Base-by-base conservation (phyloP, 345 rosid genomes). In the Draba incana region DNA sequence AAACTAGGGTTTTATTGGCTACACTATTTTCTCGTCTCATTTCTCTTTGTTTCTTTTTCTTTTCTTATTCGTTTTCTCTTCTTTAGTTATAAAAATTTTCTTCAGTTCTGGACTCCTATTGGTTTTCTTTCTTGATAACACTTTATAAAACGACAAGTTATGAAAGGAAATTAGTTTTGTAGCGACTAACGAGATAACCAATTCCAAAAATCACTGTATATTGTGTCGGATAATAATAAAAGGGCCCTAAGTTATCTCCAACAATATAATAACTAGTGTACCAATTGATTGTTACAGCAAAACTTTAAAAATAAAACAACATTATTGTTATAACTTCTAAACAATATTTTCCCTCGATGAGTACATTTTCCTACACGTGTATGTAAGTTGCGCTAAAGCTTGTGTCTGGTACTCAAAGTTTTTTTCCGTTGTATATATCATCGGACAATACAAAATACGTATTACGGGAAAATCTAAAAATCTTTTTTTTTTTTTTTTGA, bases 131-230 rank as follows among this genome's bases (percentile, higher is more conserved):
- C 16, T 31, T 61, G 37, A 41, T 30, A 2, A 39, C 60, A 60
- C 67, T 60, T 13, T 42, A 8, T 10, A 62, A 43, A 64, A 64
- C 25, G n/a, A 64, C 57, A 49, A 41, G n/a, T 27, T 42, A 12
- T 14, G 55, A 20, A 52, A 59, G 50, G 23, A 37, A 59, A 46
- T 52, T 74, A 44, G 77, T 66, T 66, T 25, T 74, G 63, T 44
- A 67, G 67, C 43, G 60, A 58, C 62, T 66, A 73, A 66, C 67
- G 33, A 66, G 54, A 73, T 59, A 74, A 66, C 77, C 42, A n/a
- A 60, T 53, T 47, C 45, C 27, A 50, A 41, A 69, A 49, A 11
- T 1, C 48, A 73, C 33, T 56, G 43, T 20, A 33, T 27, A 64
- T 57, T 28, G 37, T 39, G 37, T 39, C 25, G 28, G 61, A 65